Conservation (phyloP, 1,284 basidiomycete species). For the Leccinum fuscescens region DNA sequence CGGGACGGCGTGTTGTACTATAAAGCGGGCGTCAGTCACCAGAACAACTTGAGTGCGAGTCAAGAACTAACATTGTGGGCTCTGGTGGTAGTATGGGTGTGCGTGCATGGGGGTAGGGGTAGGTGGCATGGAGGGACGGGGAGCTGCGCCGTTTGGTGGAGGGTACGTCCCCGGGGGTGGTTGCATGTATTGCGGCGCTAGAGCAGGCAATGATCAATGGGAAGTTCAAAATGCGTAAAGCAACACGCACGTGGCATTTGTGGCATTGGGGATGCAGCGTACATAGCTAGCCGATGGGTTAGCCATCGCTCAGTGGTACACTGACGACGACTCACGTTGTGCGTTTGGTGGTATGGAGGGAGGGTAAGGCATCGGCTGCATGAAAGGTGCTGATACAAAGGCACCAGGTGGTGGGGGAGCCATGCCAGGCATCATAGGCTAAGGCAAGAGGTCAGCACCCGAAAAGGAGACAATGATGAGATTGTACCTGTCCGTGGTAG, state of each 20-base stretch:
- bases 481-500: slow-evolving; percentile 64
- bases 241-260: slow-evolving; percentile 74
- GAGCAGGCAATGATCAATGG: slow-evolving; percentile 5
- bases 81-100: slow-evolving; percentile 82
- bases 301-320: neutral
- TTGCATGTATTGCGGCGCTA: slow-evolving; percentile 70
- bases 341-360: slow-evolving; percentile 75
- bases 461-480: neutral
- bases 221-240: neutral
- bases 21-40: slow-evolving; percentile 26
- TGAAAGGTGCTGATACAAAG: slow-evolving; percentile 74
- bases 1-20: slow-evolving; percentile 79
- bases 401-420: slow-evolving; percentile 70
- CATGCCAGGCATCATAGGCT: slow-evolving; percentile 82
- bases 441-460: slow-evolving; percentile 12
- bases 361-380: slow-evolving; percentile 81
- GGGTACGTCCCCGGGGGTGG: slow-evolving; percentile 68
- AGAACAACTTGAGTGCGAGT: slow-evolving; percentile 21
- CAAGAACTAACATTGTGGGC: slow-evolving; percentile 68
- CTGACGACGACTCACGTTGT: slow-evolving; percentile 35
- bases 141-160: slow-evolving; percentile 70
- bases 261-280: slow-evolving; percentile 70
- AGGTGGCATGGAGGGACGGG: slow-evolving; percentile 80
- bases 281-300: slow-evolving; percentile 58
- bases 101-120: slow-evolving; percentile 81